Conservation (phyloP, 164 flowering plant genomes). For the Chimonanthus praecox region DNA sequence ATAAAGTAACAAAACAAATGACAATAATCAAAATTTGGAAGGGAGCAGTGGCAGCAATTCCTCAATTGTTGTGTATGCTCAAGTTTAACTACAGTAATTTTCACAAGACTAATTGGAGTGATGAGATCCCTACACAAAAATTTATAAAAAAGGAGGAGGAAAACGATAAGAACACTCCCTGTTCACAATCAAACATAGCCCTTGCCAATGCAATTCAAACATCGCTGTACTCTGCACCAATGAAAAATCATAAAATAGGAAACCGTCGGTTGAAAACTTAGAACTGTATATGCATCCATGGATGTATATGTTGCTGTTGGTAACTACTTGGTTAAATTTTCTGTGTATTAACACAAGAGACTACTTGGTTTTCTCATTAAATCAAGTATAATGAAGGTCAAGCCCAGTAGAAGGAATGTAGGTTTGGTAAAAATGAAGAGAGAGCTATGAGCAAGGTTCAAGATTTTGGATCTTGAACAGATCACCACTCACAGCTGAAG, state of each 20-base stretch:
- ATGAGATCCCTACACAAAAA: not conserved
- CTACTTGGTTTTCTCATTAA: no score
- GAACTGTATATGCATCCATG: no score
- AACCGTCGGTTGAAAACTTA: not conserved
- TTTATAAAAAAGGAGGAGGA: not conserved
- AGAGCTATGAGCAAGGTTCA: no score
- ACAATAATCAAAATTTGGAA: not conserved
- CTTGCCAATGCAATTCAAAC: conserved; percentile 67
- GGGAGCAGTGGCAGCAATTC: not conserved
- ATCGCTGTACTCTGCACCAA: conserved; percentile 57
- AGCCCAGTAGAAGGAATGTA: no score
- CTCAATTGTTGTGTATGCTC: conserved; percentile 1
- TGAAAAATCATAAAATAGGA: conserved; percentile 6
- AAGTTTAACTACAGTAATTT: not conserved
- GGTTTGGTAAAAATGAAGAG: no score
- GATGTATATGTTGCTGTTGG: no score
- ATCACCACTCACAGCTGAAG: no score
- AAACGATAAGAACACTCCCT: no score
- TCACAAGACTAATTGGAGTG: not conserved
- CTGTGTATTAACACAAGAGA: not conserved
- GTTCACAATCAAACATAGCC: conserved; percentile 34
- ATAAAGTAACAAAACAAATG: not conserved
- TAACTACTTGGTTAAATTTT: not conserved
- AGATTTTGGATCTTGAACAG: no score
- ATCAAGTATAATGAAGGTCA: no score